Conservation (phyloP, 2,329 filamentous ascomycete species). For the Sclerotinia subarctica region DNA sequence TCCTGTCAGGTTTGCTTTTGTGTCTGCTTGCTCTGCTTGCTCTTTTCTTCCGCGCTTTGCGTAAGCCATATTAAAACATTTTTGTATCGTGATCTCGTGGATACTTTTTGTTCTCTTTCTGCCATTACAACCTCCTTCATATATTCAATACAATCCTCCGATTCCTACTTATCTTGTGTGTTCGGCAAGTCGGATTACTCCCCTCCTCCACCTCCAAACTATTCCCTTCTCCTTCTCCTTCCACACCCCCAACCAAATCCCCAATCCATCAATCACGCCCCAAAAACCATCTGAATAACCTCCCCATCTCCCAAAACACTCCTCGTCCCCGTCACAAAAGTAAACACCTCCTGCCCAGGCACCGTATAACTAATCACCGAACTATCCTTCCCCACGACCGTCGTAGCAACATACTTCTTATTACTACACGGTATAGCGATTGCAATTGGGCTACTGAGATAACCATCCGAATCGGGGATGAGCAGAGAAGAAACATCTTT, state of each 20-base stretch:
- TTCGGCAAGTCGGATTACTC: fast-evolving
- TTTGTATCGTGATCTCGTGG: not conserved
- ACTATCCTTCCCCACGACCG: not conserved
- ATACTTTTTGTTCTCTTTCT: not conserved
- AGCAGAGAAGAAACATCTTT: not conserved
- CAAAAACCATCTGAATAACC: slow-evolving; percentile 4
- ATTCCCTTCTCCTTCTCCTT: no score
- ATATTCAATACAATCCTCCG: not conserved
- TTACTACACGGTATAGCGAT: not conserved
- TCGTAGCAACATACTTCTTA: not conserved
- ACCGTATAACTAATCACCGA: not conserved
- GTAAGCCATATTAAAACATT: not conserved
- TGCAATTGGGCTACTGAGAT: not conserved
- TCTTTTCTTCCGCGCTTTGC: not conserved
- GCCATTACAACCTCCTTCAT: not conserved
- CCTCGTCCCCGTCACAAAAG: not conserved
- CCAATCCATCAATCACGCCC: not conserved
- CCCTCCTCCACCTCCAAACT: not conserved
- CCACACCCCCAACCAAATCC: no score
- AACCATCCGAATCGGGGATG: not conserved
- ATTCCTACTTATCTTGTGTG: not conserved
- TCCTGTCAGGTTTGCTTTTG: not conserved
- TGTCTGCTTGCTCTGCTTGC: not conserved
- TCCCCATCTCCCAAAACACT: slow-evolving; percentile 1
- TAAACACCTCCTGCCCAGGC: not conserved